Evolutionary conservation across 1,284 basidiomycete genomes (phyloP).

Genomic region (Amylostereum areolatum): DNA sequence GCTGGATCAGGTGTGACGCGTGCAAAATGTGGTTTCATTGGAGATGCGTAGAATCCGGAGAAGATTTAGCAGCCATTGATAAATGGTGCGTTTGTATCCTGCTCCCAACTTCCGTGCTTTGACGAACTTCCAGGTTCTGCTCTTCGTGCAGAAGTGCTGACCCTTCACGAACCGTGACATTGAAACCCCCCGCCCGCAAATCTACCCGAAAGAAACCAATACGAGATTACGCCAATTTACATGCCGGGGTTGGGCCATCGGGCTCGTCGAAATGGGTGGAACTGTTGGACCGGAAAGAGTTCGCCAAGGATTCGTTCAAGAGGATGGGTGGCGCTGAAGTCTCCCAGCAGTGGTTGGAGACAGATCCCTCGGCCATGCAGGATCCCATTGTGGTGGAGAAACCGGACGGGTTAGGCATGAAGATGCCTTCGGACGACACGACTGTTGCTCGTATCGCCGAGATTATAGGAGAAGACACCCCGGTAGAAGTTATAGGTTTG

Average conservation of each 20-base stretch:
- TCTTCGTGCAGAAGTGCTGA: constrained; percentile 53
- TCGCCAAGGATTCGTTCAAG: constrained; percentile 57
- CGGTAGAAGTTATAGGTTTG: constrained; percentile 85
- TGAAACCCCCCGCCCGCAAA: constrained; percentile 72
- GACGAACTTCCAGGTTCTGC: constrained; percentile 56
- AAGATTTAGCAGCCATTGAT: constrained; percentile 53
- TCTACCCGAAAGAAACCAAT: constrained; percentile 66
- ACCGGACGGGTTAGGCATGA: constrained; percentile 80
- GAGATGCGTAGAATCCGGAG: constrained; percentile 66
- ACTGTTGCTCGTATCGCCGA: constrained; percentile 78
- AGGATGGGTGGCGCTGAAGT: constrained; percentile 64
- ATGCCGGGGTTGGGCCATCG: constrained; percentile 48
- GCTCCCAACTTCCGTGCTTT: background rate
- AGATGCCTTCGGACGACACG: constrained; percentile 67
- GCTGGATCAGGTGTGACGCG: constrained; percentile 70
- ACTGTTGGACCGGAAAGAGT: constrained; percentile 59
- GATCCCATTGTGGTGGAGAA: constrained; percentile 73
- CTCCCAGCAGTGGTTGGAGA: constrained; percentile 65
- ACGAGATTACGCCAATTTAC: constrained; percentile 72
- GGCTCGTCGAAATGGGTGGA: constrained; percentile 64
- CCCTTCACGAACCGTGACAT: constrained; percentile 57
- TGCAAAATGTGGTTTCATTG: constrained; percentile 82
- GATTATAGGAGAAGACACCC: constrained; percentile 69
- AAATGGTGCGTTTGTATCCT: constrained; percentile 39
- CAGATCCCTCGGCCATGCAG: constrained; percentile 60